Base-by-base conservation (phyloP, 2,329 filamentous ascomycete species). In the Simplicillium sp. region DNA sequence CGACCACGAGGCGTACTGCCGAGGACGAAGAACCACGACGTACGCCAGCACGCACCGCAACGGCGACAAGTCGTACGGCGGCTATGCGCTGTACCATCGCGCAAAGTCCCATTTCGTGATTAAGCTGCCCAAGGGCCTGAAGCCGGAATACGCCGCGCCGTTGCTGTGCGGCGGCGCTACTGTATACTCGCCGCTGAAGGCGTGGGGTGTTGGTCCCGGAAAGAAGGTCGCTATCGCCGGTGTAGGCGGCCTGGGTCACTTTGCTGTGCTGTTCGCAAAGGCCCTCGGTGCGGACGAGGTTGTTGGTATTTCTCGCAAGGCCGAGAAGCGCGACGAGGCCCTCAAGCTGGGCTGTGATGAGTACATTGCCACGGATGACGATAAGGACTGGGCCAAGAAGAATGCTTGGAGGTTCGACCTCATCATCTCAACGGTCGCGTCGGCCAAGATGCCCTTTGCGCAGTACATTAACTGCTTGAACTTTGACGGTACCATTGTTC, bases 81-180 rank as follows among this genome's bases (percentile, higher is more conserved):
- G 73, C 14, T 56, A 66, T 42, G 53, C 53, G 3, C 49, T 48
- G 31, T 62, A 62, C 42, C 54, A 63, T 39, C 57, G 60, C 18
- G 52, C 49, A 32, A 54, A 55, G 7, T 56, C 54, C 11, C 56
- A 57, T 44, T 85, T 84, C 44, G 65, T 64, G 15, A 48, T 71
- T 48, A 66, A 65, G 50, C 67, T 71, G 37, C 67, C 67, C n/a
- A 60, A 65, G 11, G 58, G 56, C 3, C 44, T 71, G 6, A 48
- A 55, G 3, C 59, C 58, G 3, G 66, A 64, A 39, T 47, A 60
- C 39, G 65, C 66, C 9, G 68, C 82, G 14, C 81, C 82, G 3
- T 77, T 87, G 73, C 66, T 87, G 34, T 87, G 83, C 52, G 83
- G 72, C 16, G 82, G 83, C 12, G 70, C 86, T 29, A 87, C 83